Base-by-base conservation (phyloP, 1,284 basidiomycete genomes). In the Cryptococcus sp. region DNA sequence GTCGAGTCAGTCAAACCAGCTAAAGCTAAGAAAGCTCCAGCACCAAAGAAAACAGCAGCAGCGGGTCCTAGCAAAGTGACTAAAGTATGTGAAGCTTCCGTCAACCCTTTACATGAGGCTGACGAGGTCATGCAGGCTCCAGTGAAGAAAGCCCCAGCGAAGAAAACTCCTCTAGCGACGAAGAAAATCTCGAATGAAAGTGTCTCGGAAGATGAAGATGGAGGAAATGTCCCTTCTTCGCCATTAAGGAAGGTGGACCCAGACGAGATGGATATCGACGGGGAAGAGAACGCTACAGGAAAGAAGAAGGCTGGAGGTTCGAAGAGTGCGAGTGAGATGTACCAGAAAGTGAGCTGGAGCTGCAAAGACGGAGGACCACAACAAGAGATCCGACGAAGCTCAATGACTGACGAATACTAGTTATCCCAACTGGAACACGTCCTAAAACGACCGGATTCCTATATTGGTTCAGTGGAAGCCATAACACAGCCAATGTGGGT, bases 341-440 rank as follows among this genome's bases (percentile, higher is more conserved):
- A 96, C 72, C 86, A 87, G 59, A 96, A 95, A 83, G 91, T 90
- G 53, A 61, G 80, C 62, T 41, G 13, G 37, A 4, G 47, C 3
- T 31, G 42, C n/a, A 37, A 23, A 34, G 30, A 34, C 46, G 30
- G 13, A 34, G 48, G 44, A 23, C 44, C 23, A 23, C 23, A 23
- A 23, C 2, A 23, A 23, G 23, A n/a, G 38, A 33, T 35, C 5
- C 38, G 23, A 36, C 42, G 43, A 5, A 11, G 31, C 14, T 11
- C 30, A 37, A 6, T 15, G 13, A 49, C 53, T 60, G 53, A 62
- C 63, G 7, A 46, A 32, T 46, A 43, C 3, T 67, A 97, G 94
- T 83, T 98, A 56, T 87, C 92, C 0, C 95, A 96, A 86, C 80
- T 97, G 15, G 93, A 99, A 72, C 96, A 98, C 68, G 91, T 98